phyloP scores from a whole-genome alignment of 495 filamentous ascomycete species.

The Daldinia caldariorum region DNA sequence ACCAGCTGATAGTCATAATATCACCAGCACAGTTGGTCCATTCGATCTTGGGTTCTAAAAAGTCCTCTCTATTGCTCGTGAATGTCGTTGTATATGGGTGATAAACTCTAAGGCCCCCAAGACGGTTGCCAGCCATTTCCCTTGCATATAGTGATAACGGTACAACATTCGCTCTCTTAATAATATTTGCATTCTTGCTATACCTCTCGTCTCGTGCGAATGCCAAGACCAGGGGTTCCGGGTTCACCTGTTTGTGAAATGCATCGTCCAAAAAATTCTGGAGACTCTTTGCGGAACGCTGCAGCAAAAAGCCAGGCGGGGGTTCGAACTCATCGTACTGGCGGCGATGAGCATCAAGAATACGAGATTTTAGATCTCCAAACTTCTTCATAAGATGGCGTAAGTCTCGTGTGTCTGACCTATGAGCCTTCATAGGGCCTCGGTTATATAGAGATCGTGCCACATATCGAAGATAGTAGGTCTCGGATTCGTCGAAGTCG shows the following conservation, averaged over 20 bases:
- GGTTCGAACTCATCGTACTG: slow-evolving; percentile 27
- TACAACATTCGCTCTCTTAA: slow-evolving; percentile 45
- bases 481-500: slow-evolving; percentile 63
- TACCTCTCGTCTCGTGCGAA: slow-evolving; percentile 44
- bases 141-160: slow-evolving; percentile 52
- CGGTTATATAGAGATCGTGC: slow-evolving; percentile 35
- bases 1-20: slow-evolving; percentile 67
- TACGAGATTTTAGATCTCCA: slow-evolving; percentile 14
- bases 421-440: background rate
- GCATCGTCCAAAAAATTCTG: slow-evolving; percentile 51
- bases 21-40: slow-evolving; percentile 68
- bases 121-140: slow-evolving; percentile 51
- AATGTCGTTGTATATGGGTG: slow-evolving; percentile 54
- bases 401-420: slow-evolving; percentile 30
- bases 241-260: slow-evolving; percentile 19
- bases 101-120: slow-evolving; percentile 45
- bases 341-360: slow-evolving; percentile 30
- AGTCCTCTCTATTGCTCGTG: slow-evolving; percentile 56
- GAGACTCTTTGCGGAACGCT: slow-evolving; percentile 47
- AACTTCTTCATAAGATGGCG: slow-evolving; percentile 40
- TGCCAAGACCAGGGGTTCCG: slow-evolving; percentile 37
- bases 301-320: slow-evolving; percentile 33
- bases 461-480: slow-evolving; percentile 44
- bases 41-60: slow-evolving; percentile 54
- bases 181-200: slow-evolving; percentile 33